Evolutionary conservation across 305 asterid genomes (phyloP), one percentile per base, ranked within the genome.

Genomic region (Solanum hybrid): DNA sequence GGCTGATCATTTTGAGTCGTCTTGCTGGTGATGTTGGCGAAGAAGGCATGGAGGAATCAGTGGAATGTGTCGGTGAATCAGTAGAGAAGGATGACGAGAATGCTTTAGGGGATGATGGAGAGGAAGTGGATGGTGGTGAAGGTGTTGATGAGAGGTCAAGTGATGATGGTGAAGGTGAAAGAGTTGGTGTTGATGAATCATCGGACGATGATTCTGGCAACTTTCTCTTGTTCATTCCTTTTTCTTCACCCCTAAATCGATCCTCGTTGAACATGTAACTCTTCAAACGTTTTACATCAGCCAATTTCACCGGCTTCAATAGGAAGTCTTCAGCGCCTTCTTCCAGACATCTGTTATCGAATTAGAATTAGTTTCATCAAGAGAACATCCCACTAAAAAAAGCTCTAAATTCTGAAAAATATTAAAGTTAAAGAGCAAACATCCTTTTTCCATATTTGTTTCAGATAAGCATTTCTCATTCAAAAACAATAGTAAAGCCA

Each of bases 311-410:
- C 0, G 99, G 99, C 92, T 97, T 97, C 65, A 96, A 97, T 88
- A 97, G 93, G 91, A 96, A 97, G 90, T 97, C 99, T 90, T 97
- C 98, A 2, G 99, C 99, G 1, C 99, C 99, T 94, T 97, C 98
- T 91, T 97, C 98, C 94, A 97, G 91, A 90, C 99, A 97, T 88
- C 99, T 97, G 95, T 90, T 10, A 89, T 76, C 1, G 9, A 79
- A 83, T 29, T 75, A 36, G 5, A 65, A 78, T 34, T 17, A 76
- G 90, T 38, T 45, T 41, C 24, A 41, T 31, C 88, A 33, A 90
- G 6, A 72, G 0, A 9, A 76, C 41, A 38, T 29, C 8, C 65
- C 14, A 11, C 27, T 33, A 26, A 1, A 33, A 33, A n/a, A 29
- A 87, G 26, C 10, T 31, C 22, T 45, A 14, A 86, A 90, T 29